Percentiles rank a stretch among this genome's conserved stretches.
These are phyloP conservation scores for Metahyphopichia silvanorum DNA, from an alignment of 805 yeast species.

Conservation along the genomic window DNA sequence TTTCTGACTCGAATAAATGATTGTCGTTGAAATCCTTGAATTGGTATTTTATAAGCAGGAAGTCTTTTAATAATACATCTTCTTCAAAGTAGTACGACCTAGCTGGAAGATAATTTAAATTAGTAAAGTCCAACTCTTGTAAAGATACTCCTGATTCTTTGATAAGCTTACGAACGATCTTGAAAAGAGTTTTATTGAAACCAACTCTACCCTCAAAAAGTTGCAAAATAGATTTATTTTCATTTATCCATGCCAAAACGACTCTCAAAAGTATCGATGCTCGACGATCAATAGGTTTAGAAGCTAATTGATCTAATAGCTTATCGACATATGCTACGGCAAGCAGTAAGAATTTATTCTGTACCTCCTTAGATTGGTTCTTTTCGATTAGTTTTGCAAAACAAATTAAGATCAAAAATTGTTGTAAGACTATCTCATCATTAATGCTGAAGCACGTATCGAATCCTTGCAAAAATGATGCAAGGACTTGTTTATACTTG, in stretches of 20 bases:
- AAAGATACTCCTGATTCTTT: too few species aligned
- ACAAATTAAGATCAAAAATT: constrained; percentile 21
- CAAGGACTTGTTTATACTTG: constrained; percentile 19
- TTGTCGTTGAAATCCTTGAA: constrained; percentile 63
- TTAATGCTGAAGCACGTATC: constrained; percentile 14
- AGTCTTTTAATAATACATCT: constrained; percentile 62
- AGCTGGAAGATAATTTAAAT: constrained; percentile 33
- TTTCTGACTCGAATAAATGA: constrained; percentile 30
- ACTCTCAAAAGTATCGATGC: constrained; percentile 35
- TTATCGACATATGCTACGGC: constrained; percentile 19
- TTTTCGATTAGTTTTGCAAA: constrained; percentile 12
- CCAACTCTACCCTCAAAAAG: too few species aligned
- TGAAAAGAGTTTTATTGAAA: too few species aligned
- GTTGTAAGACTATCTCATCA: constrained; percentile 12
- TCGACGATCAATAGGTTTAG: too few species aligned
- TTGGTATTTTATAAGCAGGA: constrained; percentile 49
- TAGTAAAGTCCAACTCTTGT: constrained; percentile 7
- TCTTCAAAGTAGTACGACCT: constrained; percentile 59
- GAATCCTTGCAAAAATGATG: too few species aligned
- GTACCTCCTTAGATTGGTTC: constrained; percentile 4
- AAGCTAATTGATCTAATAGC: too few species aligned
- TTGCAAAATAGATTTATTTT: constrained; percentile 31
- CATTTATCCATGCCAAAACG: constrained; percentile 55
- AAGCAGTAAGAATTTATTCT: constrained; percentile 11
- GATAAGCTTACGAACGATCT: too few species aligned